These are phyloP conservation scores for Amanita muscaria DNA, from an alignment of 768 basidiomycete species.

Conservation along the genomic window DNA sequence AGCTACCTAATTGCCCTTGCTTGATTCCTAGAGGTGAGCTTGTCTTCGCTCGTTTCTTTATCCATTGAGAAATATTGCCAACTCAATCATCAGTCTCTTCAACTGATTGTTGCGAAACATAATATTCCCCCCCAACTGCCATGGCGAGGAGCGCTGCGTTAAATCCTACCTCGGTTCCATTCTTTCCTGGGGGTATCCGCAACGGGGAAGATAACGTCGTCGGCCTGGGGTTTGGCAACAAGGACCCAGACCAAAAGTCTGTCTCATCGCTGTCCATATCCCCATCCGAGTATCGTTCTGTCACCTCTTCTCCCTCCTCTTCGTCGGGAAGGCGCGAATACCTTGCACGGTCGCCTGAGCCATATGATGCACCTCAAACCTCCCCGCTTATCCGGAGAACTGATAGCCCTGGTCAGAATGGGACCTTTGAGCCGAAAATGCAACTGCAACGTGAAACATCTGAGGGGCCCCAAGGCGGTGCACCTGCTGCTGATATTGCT, in stretches of 20 bases:
- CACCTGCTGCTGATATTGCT: constrained; percentile 37
- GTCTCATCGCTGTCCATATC: constrained; percentile 50
- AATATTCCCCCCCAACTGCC: constrained; percentile 25
- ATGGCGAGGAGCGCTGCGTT: constrained; percentile 74
- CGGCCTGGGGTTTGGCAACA: constrained; percentile 37
- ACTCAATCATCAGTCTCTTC: constrained; percentile 4
- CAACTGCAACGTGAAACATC: constrained; percentile 30
- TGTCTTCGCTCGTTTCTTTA: background rate
- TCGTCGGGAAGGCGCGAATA: constrained; percentile 29
- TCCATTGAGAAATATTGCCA: background rate
- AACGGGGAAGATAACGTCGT: constrained; percentile 45
- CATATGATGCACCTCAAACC: constrained; percentile 30
- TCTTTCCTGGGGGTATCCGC: constrained; percentile 68
- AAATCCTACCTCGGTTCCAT: constrained; percentile 77
- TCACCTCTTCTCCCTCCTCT: constrained; percentile 65
- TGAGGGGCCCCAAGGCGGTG: constrained; percentile 35
- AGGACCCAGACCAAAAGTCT: constrained; percentile 41
- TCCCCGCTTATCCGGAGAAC: constrained; percentile 40
- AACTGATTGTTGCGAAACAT: constrained; percentile 31
- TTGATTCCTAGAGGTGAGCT: constrained; percentile 22
- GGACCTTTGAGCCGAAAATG: constrained; percentile 26
- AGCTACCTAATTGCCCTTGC: constrained; percentile 26
- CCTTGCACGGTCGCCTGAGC: constrained; percentile 27
- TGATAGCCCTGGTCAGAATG: constrained; percentile 37
- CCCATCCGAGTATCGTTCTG: constrained; percentile 56